phyloP scores from a whole-genome alignment of 768 basidiomycete genomes.

The Cystofilobasidium ferigula region DNA sequence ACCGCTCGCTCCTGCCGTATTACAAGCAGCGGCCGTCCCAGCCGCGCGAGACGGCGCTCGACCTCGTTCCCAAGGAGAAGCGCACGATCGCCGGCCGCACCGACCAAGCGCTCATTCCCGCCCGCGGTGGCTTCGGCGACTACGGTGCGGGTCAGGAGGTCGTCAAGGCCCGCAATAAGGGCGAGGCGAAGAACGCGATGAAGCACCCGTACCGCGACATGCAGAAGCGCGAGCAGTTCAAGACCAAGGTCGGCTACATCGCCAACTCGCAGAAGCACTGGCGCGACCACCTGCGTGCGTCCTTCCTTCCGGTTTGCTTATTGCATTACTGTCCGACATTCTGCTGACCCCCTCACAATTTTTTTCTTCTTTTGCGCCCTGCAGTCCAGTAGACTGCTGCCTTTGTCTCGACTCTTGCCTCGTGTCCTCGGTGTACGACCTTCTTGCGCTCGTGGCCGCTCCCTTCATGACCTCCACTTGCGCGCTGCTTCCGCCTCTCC shows the following conservation, averaged over 20 bases:
- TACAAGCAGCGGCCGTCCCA: constrained; percentile 54
- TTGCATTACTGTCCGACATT: too few species aligned
- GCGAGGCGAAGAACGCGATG: constrained; percentile 86
- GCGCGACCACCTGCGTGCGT: constrained; percentile 24
- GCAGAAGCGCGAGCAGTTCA: constrained; percentile 66
- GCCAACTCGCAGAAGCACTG: constrained; percentile 24
- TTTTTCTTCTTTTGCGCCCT: too few species aligned
- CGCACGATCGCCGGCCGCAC: constrained; percentile 43
- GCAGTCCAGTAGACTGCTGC: too few species aligned
- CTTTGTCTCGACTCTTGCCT: too few species aligned
- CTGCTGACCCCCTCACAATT: too few species aligned
- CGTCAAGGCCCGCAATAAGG: constrained; percentile 81
- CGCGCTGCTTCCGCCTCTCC: too few species aligned
- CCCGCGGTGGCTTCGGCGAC: constrained; percentile 74
- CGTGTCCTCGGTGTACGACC: too few species aligned
- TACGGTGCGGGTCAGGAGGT: constrained; percentile 71
- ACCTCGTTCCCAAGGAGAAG: constrained; percentile 21
- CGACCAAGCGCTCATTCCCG: constrained; percentile 70
- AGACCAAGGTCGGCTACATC: constrained; percentile 62
- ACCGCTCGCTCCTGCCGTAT: constrained; percentile 73
- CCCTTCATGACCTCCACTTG: too few species aligned
- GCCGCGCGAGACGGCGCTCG: constrained; percentile 36
- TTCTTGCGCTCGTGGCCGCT: too few species aligned
- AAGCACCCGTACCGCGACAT: constrained; percentile 78
- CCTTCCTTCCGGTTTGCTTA: too few species aligned